Evolutionary conservation across 179 eudicot genomes (phyloP).

Genomic region (Sideroxylon spinosum): DNA sequence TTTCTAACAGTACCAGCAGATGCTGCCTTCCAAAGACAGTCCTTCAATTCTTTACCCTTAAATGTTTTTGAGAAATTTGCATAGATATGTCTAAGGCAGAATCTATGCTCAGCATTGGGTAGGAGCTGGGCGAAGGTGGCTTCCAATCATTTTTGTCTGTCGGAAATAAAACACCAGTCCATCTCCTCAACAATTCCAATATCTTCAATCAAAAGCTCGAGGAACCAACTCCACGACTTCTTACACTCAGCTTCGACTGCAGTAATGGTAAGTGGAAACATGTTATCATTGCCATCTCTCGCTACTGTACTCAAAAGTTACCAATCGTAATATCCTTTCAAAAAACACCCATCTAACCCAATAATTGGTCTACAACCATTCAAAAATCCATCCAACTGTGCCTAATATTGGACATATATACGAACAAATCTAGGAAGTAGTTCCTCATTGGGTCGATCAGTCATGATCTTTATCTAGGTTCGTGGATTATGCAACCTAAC

Average conservation of each 20-base stretch:
- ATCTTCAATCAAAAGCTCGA: no score
- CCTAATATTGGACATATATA: not conserved
- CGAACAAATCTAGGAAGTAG: not conserved
- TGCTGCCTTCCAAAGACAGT: no score
- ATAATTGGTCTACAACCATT: not conserved
- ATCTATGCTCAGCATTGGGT: not conserved
- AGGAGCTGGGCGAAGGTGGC: not conserved
- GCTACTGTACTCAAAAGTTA: not conserved
- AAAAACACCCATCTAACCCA: no score
- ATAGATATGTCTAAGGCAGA: not conserved
- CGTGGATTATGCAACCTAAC: not conserved
- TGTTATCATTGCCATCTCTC: not conserved
- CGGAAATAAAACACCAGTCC: not conserved
- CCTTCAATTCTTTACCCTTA: not conserved
- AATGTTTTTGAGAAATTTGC: not conserved
- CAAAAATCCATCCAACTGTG: not conserved
- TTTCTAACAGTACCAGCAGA: not conserved
- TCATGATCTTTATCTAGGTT: not conserved
- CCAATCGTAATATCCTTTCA: no score
- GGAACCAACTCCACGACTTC: no score
- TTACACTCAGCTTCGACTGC: no score
- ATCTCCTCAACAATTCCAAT: no score
- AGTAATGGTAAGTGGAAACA: not conserved
- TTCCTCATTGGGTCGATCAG: not conserved
- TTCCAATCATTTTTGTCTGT: not conserved